Conservation (phyloP, 2,329 filamentous ascomycete species). For the Polychaeton citri region DNA sequence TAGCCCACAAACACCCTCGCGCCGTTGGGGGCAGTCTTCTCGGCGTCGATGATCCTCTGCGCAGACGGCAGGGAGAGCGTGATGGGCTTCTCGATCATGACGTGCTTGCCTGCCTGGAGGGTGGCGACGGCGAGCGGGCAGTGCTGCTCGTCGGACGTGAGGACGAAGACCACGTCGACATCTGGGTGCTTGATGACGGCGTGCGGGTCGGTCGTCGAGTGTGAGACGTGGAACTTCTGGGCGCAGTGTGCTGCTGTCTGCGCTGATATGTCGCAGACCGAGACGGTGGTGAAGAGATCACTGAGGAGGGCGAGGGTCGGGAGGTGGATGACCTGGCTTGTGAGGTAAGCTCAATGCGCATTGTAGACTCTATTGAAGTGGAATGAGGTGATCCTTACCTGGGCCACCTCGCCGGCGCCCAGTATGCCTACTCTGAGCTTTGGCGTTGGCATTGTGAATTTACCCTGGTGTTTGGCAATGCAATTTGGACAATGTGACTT, state of each 20-base stretch:
- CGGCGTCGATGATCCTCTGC: slow-evolving; percentile 36
- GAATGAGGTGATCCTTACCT: slow-evolving; percentile 3
- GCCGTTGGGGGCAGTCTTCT: slow-evolving; percentile 27
- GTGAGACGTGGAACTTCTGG: slow-evolving; percentile 20
- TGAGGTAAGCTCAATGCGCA: no score
- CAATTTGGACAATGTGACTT: no score
- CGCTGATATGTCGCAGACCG: slow-evolving; percentile 41
- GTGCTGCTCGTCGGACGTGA: slow-evolving; percentile 42
- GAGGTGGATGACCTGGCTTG: slow-evolving; percentile 41
- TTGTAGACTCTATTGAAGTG: no score
- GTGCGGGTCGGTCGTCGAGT: slow-evolving; percentile 24
- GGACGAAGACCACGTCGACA: slow-evolving; percentile 42
- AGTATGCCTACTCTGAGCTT: slow-evolving; percentile 28
- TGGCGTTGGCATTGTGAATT: neutral
- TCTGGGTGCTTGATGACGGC: slow-evolving; percentile 31
- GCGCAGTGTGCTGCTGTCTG: slow-evolving; percentile 24
- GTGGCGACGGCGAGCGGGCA: slow-evolving; percentile 38
- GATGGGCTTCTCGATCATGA: slow-evolving; percentile 48
- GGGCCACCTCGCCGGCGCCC: slow-evolving; percentile 32
- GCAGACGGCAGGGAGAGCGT: slow-evolving; percentile 36
- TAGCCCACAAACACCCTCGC: slow-evolving; percentile 45
- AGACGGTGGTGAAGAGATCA: slow-evolving; percentile 32
- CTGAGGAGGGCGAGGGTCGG: slow-evolving; percentile 34
- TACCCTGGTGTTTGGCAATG: no score
- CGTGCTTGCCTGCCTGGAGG: slow-evolving; percentile 41